phyloP scores from a whole-genome alignment of 225 moss, liverwort and hornwort genomes.

The Ulota crispa region DNA sequence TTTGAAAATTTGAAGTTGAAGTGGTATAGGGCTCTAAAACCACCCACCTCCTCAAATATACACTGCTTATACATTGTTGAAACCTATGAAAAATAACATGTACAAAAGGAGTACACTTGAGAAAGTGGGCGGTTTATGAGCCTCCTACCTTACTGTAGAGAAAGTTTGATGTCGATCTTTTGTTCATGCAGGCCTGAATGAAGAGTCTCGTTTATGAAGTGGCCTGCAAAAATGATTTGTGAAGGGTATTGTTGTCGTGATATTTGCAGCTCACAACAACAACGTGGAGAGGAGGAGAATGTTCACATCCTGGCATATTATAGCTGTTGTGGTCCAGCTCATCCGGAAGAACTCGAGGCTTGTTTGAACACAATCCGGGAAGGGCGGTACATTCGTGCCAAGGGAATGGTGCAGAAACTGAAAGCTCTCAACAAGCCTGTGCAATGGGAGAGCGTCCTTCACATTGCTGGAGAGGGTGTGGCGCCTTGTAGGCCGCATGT shows the following conservation, averaged over 20 bases:
- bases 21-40: no score
- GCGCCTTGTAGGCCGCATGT: conserved; percentile 90
- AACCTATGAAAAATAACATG: no score
- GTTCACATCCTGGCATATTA: conserved; percentile 94
- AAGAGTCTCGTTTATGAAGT: conserved; percentile 26
- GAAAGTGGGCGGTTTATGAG: no score
- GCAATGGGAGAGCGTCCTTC: conserved; percentile 67
- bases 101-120: no score
- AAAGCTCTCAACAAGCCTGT: conserved; percentile 64
- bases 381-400: conserved; percentile 80
- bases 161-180: conserved; percentile 39
- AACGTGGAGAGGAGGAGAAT: conserved; percentile 67
- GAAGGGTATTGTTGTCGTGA: conserved; percentile 31
- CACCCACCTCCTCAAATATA: no score
- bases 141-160: no score
- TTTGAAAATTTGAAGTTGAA: no score
- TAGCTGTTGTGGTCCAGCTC: conserved; percentile 91
- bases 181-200: conserved; percentile 45
- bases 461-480: conserved; percentile 86
- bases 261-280: conserved; percentile 60
- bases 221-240: conserved; percentile 22
- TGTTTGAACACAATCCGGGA: conserved; percentile 64
- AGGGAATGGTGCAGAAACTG: conserved; percentile 84
- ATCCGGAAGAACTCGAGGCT: conserved; percentile 65
- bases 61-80: no score